Conservation (phyloP, 2,329 filamentous ascomycete genomes). For the Diaporthe ilicicola region DNA sequence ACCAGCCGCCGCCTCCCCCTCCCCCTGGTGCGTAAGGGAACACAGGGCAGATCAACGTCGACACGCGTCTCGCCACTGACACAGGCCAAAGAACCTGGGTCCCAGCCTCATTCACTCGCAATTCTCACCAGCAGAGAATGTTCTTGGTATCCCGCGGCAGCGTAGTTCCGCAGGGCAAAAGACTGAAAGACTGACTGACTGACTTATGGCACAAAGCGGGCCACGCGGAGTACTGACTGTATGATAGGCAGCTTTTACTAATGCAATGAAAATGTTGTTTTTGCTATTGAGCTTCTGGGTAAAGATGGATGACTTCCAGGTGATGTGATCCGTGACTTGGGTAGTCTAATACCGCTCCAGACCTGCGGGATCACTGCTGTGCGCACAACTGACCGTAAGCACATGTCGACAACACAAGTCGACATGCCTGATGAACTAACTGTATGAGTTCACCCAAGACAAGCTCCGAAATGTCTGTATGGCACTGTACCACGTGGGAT, state of each 20-base stretch:
- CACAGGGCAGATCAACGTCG: conserved; percentile 14
- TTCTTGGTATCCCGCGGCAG: background rate
- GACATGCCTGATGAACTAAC: too few species aligned
- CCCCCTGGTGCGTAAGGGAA: conserved; percentile 40
- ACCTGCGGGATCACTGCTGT: background rate
- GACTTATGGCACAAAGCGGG: conserved; percentile 9
- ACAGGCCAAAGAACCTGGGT: conserved; percentile 30
- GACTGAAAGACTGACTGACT: conserved; percentile 30
- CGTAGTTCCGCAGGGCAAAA: conserved; percentile 11
- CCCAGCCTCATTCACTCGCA: conserved; percentile 15
- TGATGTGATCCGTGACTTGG: background rate
- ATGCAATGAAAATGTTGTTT: conserved; percentile 19
- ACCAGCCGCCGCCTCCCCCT: conserved; percentile 46
- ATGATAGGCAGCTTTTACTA: conserved; percentile 33
- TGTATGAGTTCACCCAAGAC: too few species aligned
- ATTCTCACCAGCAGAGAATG: conserved; percentile 18
- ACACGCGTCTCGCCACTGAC: conserved; percentile 37
- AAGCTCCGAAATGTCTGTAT: too few species aligned
- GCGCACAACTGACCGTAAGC: too few species aligned
- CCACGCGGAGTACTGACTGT: conserved; percentile 33
- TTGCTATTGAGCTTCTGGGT: background rate
- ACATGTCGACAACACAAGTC: too few species aligned
- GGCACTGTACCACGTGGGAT: too few species aligned
- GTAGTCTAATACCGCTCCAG: background rate
- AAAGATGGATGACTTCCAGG: background rate